These are phyloP conservation scores for Gracilariopsis chorda DNA, from an alignment of 23 red algal species.

Conservation along the genomic window DNA sequence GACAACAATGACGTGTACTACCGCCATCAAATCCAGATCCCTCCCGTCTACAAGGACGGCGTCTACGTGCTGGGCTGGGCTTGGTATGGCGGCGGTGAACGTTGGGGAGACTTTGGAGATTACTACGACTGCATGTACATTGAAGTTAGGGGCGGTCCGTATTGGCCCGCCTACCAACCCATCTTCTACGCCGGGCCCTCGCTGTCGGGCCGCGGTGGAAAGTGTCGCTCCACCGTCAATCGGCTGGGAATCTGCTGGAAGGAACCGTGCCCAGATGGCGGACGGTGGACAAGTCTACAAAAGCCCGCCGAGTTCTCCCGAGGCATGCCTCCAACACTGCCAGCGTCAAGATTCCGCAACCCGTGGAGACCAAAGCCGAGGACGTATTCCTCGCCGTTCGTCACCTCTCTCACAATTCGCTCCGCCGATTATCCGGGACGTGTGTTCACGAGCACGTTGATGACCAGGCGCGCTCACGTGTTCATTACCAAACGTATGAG, in stretches of 20 bases:
- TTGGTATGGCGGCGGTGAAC: slow-evolving; percentile 65
- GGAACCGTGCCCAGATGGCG: slow-evolving; percentile 53
- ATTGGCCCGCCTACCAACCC: slow-evolving; percentile 16
- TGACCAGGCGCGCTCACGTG: slow-evolving; percentile 7
- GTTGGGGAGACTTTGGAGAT: slow-evolving; percentile 41
- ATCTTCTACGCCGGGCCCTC: slow-evolving; percentile 28
- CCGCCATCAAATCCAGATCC: slow-evolving; percentile 24
- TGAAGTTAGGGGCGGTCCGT: slow-evolving; percentile 30
- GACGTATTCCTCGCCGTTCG: slow-evolving; percentile 2
- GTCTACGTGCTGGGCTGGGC: slow-evolving; percentile 62
- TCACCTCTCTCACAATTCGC: slow-evolving; percentile 45
- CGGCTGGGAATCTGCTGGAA: slow-evolving; percentile 38
- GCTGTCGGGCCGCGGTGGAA: background rate
- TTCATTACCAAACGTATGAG: slow-evolving; percentile 26
- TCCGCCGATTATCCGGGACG: slow-evolving; percentile 35
- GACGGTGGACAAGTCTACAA: slow-evolving; percentile 6
- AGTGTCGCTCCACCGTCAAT: slow-evolving; percentile 50
- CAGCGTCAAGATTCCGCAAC: background rate
- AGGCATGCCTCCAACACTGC: background rate
- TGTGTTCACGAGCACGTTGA: slow-evolving; percentile 5
- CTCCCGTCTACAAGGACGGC: slow-evolving; percentile 39
- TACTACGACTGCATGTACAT: slow-evolving; percentile 75
- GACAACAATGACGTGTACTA: slow-evolving; percentile 36
- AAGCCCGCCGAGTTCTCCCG: slow-evolving; percentile 18
- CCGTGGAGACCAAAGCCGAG: slow-evolving; percentile 8